phyloP scores from a whole-genome alignment of 345 rosid genomes.

The Eucalyptus polybractea region DNA sequence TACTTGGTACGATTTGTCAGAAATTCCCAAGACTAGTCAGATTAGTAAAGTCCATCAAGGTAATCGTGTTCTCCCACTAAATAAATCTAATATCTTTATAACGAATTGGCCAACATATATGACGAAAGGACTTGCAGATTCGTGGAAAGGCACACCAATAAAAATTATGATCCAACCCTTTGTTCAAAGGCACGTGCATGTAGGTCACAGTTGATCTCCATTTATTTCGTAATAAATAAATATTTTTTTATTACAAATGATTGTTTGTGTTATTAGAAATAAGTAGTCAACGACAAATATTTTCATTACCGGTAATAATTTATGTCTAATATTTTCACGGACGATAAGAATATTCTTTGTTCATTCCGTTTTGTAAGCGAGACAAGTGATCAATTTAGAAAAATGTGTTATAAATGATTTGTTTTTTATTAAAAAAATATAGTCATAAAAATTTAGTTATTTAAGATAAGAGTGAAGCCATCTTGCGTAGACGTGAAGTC shows the following conservation, averaged over 20 bases:
- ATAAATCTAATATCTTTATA: neutral
- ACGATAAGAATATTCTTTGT: too few species aligned
- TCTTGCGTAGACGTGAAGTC: neutral
- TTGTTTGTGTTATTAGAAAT: rapidly evolving
- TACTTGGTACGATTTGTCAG: neutral
- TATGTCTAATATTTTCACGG: neutral
- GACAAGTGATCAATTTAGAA: rapidly evolving
- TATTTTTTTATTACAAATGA: too few species aligned
- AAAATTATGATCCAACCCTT: neutral
- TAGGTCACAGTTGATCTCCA: too few species aligned
- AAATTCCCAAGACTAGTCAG: neutral
- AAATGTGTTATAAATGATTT: too few species aligned
- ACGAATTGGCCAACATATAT: neutral
- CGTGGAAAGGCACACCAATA: neutral
- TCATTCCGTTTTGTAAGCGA: too few species aligned
- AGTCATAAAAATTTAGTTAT: neutral
- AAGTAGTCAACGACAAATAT: too few species aligned
- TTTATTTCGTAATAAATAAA: too few species aligned
- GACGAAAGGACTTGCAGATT: neutral
- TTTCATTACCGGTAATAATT: too few species aligned
- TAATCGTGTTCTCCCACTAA: neutral
- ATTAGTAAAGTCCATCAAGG: neutral
- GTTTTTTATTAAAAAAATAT: too few species aligned
- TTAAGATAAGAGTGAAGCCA: neutral
- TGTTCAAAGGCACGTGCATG: neutral